Evolutionary conservation across 495 filamentous ascomycete genomes (phyloP), one percentile per base, ranked within the genome.

Genomic region (Aspergillus sparsus): DNA sequence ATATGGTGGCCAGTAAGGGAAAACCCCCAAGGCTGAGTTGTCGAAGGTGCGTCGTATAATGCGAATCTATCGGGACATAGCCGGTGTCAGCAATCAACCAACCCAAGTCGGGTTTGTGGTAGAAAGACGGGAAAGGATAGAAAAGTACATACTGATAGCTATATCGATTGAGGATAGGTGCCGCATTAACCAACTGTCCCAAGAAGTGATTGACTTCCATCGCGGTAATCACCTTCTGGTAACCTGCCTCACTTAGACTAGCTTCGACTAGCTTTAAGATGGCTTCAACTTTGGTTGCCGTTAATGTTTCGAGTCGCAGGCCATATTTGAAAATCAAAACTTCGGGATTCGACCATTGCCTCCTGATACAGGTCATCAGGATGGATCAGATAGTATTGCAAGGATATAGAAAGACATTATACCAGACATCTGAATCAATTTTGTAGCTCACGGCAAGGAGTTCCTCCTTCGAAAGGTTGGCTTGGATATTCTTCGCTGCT

Each of bases 171-270:
- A 89, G 84, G 27, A 92, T 82, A 10, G 68, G 67, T 1, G 79
- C 76, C 6, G 83, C 80, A 35, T 80, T 64, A 32, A 86, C 83
- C 6, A 92, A 75, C 49, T 88, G 80, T 53, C 89, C 89, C 2
- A 92, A 81, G 77, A 91, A 91, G 60, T 84, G 83, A 74, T 92
- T 92, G 70, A 87, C 88, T 65, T 84, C 82, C 84, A 89, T 89
- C 5, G 86, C 86, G 18, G 68, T 80, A 36, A 85, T 65, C 58
- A 86, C 85, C 63, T 90, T 90, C 34, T 77, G 72, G 73, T 90
- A 91, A 32, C 89, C 89, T 62, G 85, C 82, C 1, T 80, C 74
- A 0, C 86, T 90, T 6, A 89, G 76, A 1, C 84, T 83, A 0
- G 74, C 62, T 49, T 78, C 60, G 0, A 90, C 73, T 0, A 90